These are phyloP conservation scores for Nepenthes alata DNA, from an alignment of 179 eudicot species.

Conservation along the genomic window DNA sequence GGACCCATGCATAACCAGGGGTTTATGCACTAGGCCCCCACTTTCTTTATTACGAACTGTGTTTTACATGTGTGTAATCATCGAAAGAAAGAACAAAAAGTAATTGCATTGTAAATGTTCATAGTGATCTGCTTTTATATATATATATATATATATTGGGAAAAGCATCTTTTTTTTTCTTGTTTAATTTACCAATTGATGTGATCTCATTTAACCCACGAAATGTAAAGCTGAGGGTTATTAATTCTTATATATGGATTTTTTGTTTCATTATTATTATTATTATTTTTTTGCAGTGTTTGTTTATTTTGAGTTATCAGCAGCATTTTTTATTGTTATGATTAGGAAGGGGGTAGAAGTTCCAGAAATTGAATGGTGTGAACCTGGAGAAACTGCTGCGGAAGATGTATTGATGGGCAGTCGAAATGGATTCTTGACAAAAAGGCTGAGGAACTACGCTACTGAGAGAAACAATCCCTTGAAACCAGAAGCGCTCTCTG, in stretches of 20 bases:
- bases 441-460: constrained; percentile 60
- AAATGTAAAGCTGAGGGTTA: too few species aligned
- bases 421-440: constrained; percentile 62
- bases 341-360: constrained; percentile 80
- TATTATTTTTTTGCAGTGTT: not conserved
- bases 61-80: too few species aligned
- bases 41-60: too few species aligned
- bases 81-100: too few species aligned
- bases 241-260: not conserved
- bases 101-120: too few species aligned
- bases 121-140: too few species aligned
- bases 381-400: constrained; percentile 89
- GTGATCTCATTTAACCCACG: too few species aligned
- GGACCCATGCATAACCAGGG: too few species aligned
- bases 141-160: too few species aligned
- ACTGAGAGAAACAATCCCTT: constrained; percentile 67
- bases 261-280: not conserved
- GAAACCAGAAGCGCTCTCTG: constrained; percentile 74
- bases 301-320: not conserved
- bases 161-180: too few species aligned
- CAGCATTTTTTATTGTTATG: constrained; percentile 3
- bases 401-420: constrained; percentile 63
- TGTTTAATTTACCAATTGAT: too few species aligned
- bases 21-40: too few species aligned
- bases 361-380: constrained; percentile 88